phyloP scores from a whole-genome alignment of 2,329 filamentous ascomycete species.

The Blumeriella jaapii region DNA sequence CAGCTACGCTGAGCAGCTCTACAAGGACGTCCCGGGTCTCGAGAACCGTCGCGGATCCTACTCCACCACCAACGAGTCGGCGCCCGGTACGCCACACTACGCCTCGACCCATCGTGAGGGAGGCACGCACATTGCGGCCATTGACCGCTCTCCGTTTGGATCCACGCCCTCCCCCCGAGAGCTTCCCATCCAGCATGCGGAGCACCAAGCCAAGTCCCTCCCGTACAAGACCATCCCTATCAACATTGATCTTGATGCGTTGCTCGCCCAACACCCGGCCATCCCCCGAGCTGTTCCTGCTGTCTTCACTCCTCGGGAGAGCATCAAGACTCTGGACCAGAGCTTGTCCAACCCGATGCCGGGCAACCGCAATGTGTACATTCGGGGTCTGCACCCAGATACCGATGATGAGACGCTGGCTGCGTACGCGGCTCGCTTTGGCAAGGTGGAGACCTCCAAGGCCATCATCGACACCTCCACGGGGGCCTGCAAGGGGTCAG shows the following conservation, averaged over 20 bases:
- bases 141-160: slow-evolving; percentile 51
- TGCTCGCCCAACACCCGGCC: slow-evolving; percentile 64
- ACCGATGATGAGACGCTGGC: slow-evolving; percentile 86
- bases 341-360: slow-evolving; percentile 84
- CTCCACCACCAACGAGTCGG: slow-evolving; percentile 56
- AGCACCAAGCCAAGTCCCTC: slow-evolving; percentile 25
- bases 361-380: slow-evolving; percentile 96
- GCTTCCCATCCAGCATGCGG: slow-evolving; percentile 33
- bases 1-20: slow-evolving; percentile 22
- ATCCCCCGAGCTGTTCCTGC: slow-evolving; percentile 86
- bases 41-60: slow-evolving; percentile 58
- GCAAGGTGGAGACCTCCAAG: slow-evolving; percentile 91
- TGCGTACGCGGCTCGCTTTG: slow-evolving; percentile 76
- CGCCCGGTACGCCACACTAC: slow-evolving; percentile 54
- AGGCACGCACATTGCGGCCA: slow-evolving; percentile 44
- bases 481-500: slow-evolving; percentile 89
- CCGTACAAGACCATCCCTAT: slow-evolving; percentile 25
- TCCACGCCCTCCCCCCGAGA: slow-evolving; percentile 57
- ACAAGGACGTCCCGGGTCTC: slow-evolving; percentile 43
- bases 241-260: slow-evolving; percentile 41
- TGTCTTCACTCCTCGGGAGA: slow-evolving; percentile 72
- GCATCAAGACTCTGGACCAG: slow-evolving; percentile 82
- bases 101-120: slow-evolving; percentile 47
- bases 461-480: slow-evolving; percentile 94
- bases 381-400: slow-evolving; percentile 87